Base-by-base conservation (phyloP, 495 filamentous ascomycete genomes). In the Opeltia flavorubescens region DNA sequence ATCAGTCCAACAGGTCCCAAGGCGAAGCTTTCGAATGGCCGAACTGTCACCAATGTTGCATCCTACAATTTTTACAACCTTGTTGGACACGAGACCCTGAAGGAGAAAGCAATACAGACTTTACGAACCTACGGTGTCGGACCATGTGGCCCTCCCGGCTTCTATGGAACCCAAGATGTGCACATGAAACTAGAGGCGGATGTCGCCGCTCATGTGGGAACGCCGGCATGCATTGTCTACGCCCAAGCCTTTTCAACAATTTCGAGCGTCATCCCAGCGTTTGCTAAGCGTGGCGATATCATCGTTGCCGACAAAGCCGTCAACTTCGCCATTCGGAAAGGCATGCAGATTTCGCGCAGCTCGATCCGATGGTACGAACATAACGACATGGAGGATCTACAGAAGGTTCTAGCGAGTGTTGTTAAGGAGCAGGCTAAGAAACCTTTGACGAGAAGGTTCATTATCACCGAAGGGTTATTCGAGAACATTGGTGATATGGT, bases 51-150 rank as follows among this genome's bases (percentile, higher is more conserved):
- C 40, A 96, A 99, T 60, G 77, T 96, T 30, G 89, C 84, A 26
- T 89, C 86, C 5, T 89, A 84, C 65, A 96, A 96, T 57, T 93
- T 87, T 64, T 99, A 91, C 71, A 96, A 99, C 62, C 85, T 99
- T 56, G 83, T 89, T 51, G 78, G 76, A 20, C 94, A 94, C 59
- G 88, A 95, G 48, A 73, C 78, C 7, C 76, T 99, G 54, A 95
- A 94, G 59, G 87, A 95, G 45, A 88, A 93, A 59, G 91, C 89
- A 0, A 86, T 96, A 51, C 81, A 87, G 58, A 91, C 89, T 5
- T 74, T 99, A 21, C 84, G 89, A 43, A 89, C 80, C 49, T 96
- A 99, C 56, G 91, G 91, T 34, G 93, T 96, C 29, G 91, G 91
- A 18, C 88, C 91, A 43, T 99, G 91, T 63, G 88, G 89, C 28